Conservation (phyloP, 768 basidiomycete genomes). For the Neoboletus subvelutipes region DNA sequence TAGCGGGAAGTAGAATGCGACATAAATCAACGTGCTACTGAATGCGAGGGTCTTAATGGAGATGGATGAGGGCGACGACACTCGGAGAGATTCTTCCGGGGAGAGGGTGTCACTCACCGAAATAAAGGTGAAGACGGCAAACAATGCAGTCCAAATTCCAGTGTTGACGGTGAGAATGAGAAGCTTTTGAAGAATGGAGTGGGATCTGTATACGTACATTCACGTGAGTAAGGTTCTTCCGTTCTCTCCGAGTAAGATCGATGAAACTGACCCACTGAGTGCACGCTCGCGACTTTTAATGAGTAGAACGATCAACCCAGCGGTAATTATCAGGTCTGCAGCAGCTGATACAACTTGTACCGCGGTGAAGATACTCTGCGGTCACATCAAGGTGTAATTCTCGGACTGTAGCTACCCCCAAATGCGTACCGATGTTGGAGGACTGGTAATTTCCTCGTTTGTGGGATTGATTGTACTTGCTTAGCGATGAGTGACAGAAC, state of each 20-base stretch:
- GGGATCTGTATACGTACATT: background rate
- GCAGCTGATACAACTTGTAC: background rate
- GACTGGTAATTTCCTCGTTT: background rate
- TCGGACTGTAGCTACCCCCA: background rate
- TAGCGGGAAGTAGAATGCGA: slow-evolving; percentile 6
- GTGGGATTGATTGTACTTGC: slow-evolving; percentile 4
- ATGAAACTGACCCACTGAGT: background rate
- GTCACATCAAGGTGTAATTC: background rate
- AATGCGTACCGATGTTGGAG: background rate
- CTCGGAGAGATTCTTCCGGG: background rate
- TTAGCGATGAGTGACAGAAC: background rate
- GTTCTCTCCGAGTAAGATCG: background rate
- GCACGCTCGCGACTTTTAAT: no score
- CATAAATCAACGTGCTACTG: slow-evolving; percentile 2
- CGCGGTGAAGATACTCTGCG: background rate
- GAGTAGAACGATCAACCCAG: background rate
- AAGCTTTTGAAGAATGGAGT: slow-evolving; percentile 7
- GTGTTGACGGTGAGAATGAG: slow-evolving; percentile 12
- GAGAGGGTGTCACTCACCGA: background rate
- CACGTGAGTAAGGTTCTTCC: background rate
- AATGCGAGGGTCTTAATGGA: no score
- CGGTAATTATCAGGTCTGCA: slow-evolving; percentile 6
- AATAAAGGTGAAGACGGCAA: slow-evolving; percentile 1
- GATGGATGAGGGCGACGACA: background rate
- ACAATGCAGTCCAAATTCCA: slow-evolving; percentile 15